Evolutionary conservation across 164 flowering plant species (phyloP), one percentile per base, ranked within the genome.

Genomic region (Dillenia turbinata): DNA sequence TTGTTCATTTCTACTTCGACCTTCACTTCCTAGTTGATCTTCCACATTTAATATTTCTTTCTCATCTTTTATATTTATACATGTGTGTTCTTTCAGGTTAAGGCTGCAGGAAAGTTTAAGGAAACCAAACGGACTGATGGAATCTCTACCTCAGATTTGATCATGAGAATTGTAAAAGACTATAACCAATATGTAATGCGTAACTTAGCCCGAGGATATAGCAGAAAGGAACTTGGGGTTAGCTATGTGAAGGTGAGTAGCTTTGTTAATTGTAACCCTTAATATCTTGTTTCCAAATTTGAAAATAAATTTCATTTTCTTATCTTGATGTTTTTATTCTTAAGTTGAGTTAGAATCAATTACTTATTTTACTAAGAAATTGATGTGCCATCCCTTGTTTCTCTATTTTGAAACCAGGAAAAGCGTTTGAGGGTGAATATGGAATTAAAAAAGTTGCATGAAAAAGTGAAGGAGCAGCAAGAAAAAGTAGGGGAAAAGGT

Each of bases 61-160:
- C 2, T 48, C 54, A 43, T 14, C 51, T 16, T 9, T 46, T n/a
- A 24, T 10, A 53, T 53, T n/a, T 56, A 10, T 19, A 22, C 11
- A 56, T 26, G 6, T 19, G 4, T 56, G 43, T 9, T 17, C 52
- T 19, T 52, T 52, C 65, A 78, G 81, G 81, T 78, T 33, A 78
- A 78, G 47, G 55, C 76, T 52, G 53, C 62, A 24, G 81, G 81
- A 19, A 74, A 63, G 54, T 78, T 78, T 52, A 72, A 74, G 64
- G 81, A 78, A 61, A 78, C 81, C 11, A 66, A 78, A 52, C 65
- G 81, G 56, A 78, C 78, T 8, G 74, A 78, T 12, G 81, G 81
- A n/a, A 74, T 78, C 13, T 78, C 78, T 17, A 78, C 81, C 15
- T 78, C 81, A 49, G 81, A 74, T 54, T n/a, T 70, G 55, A 70